Percentiles rank a stretch among this genome's conserved stretches.
These are phyloP conservation scores for Puccinia horiana DNA, from an alignment of 1,284 basidiomycete genomes.

Conservation along the genomic window DNA sequence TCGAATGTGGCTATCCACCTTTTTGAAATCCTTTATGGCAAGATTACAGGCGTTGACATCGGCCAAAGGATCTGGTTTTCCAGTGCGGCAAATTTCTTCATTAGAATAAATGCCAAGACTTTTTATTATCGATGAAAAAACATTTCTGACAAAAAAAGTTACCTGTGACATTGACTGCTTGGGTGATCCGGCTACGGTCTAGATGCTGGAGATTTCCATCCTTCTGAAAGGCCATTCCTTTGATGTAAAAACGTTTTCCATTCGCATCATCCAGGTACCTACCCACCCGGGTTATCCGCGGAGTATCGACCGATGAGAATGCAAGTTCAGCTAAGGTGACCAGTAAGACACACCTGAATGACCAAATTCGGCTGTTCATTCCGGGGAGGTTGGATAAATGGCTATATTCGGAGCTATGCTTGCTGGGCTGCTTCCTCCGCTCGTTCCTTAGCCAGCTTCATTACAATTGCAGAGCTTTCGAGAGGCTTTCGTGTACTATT, in stretches of 20 bases:
- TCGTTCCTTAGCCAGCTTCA: neutral
- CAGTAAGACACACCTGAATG: slow-evolving; percentile 1
- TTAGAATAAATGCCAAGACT: neutral
- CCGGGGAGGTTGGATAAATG: neutral
- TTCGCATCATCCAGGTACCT: slow-evolving; percentile 24
- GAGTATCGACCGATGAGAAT: neutral
- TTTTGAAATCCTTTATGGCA: slow-evolving; percentile 28
- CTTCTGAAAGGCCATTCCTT: slow-evolving; percentile 37
- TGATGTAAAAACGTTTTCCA: slow-evolving; percentile 39
- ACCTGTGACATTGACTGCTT: slow-evolving; percentile 9
- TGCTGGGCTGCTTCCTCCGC: neutral
- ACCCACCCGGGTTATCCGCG: slow-evolving; percentile 21
- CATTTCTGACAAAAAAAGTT: neutral
- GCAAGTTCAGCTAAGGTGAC: slow-evolving; percentile 1
- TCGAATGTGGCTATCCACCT: neutral
- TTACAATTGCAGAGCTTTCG: neutral
- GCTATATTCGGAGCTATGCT: neutral
- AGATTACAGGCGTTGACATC: slow-evolving; percentile 17
- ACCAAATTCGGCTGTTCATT: slow-evolving; percentile 1
- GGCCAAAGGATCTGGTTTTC: slow-evolving; percentile 26
- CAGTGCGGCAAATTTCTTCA: neutral
- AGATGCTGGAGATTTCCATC: neutral
- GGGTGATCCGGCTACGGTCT: neutral
- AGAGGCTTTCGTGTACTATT: neutral
- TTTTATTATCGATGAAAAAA: neutral